Base-by-base conservation (phyloP, 805 yeast species). In the Candida ortonii region DNA sequence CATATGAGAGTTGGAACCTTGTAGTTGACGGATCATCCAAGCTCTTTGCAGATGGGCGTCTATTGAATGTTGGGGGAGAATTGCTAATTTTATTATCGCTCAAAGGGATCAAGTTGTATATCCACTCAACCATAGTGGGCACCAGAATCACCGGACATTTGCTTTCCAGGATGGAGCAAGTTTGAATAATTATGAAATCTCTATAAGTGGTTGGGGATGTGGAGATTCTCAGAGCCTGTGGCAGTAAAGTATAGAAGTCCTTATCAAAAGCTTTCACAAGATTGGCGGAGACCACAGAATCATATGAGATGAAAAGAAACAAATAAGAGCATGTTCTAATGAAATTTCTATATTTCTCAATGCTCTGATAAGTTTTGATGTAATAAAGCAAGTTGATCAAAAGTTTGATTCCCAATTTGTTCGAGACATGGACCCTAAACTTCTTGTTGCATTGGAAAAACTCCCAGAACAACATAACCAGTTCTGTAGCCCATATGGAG, bases 391-490 rank as follows among this genome's bases (percentile, higher is more conserved):
- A 57, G 2, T 71, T 57, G 0, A 83, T 61, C 26, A 74, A 55
- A 25, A 84, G 55, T 45, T 80, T 81, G 19, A 70, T 64, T 2
- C 78, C 71, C 9, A 28, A 26, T 28, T 68, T 64, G 10, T 68
- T 65, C 3, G 69, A 57, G 19, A 77, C 59, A 32, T 67, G 61
- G 12, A 53, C 50, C 38, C 69, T 68, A 49, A 82, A 79, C 30
- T 58, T 59, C 39, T 66, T 67, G 59, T 90, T 90, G 47, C 87
- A 79, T 52, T 85, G 90, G 21, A 76, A 60, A 26, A 87, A 60
- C 49, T 84, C 95, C 84, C 95, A 85, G 11, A 84, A 46, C 7
- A 89, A 53, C 53, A 82, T 68, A 5, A 76, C 57, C n/a, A 73
- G 52, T 50, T 82, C 89, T 3, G 68, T 61, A 2, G 77, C 55